Base-by-base conservation (phyloP, 2,329 filamentous ascomycete genomes). In the Aureobasidium uvarum region DNA sequence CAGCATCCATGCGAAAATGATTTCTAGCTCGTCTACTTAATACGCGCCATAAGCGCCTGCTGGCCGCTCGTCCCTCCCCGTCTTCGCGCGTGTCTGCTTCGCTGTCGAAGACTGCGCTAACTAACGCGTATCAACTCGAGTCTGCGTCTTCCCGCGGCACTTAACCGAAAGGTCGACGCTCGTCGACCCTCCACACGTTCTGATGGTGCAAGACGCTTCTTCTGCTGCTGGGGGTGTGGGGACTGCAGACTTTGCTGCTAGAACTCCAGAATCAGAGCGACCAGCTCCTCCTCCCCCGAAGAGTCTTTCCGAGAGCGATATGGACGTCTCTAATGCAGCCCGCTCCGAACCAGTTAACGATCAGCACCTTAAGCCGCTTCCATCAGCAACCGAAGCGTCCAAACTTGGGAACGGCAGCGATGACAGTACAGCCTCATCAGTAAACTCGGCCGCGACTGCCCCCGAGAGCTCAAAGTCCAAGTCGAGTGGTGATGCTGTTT, bases 1-100 rank as follows among this genome's bases (percentile, higher is more conserved):
- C 60, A 63, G 28, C 48, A 54, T 45, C 59, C 60, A 63, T 63
- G 60, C 60, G 43, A 63, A 63, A 63, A 63, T 63, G 60, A 63
- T 63, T 63, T 54, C 60, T 45, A 63, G 46, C 50, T 31, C 48
- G 20, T 63, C 60, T 54, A 63, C 48, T 63, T 63, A 63, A 54
- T 43, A 31, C 39, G 60, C 46, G 48, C 38, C 46, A 36, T 54
- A 41, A 54, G 60, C 60, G 60, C 60, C 60, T 43, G 46, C 43
- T 63, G 60, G 60, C 48, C 23, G 60, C 60, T 54, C 48, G 5
- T 13, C 39, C 8, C 13, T 41, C 36, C 38, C 38, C n/a, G 36
- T 63, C 60, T 54, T 52, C 60, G 48, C 60, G 46, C 60, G 36
- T 28, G 38, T 31, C 41, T 46, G 11, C 20, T 8, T 25, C 43